These are phyloP conservation scores for Hibiscus trionum DNA, from an alignment of 345 rosid genomes.

Conservation along the genomic window DNA sequence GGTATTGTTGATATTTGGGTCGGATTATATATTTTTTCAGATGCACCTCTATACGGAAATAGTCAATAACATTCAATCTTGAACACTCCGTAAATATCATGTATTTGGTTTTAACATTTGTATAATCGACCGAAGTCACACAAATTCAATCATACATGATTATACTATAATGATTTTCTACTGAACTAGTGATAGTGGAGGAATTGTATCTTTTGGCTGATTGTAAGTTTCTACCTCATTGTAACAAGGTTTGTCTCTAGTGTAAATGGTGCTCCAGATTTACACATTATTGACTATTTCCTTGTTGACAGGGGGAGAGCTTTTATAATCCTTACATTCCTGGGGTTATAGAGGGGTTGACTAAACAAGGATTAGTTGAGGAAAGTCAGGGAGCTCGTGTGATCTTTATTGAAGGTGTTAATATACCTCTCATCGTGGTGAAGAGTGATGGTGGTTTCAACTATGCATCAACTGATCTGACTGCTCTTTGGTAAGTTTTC, in stretches of 20 bases:
- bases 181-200: background rate
- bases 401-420: constrained; percentile 60
- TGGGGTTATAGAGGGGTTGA: constrained; percentile 44
- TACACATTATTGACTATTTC: background rate
- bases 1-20: background rate
- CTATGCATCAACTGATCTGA: constrained; percentile 88
- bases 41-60: background rate
- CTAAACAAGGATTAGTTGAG: constrained; percentile 56
- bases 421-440: constrained; percentile 87
- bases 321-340: constrained; percentile 83
- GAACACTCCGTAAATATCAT: background rate
- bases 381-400: constrained; percentile 96
- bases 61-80: background rate
- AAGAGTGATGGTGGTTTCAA: constrained; percentile 97
- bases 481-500: constrained; percentile 80
- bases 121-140: background rate
- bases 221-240: background rate
- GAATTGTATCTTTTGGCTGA: background rate
- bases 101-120: background rate
- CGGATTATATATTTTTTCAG: background rate
- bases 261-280: background rate
- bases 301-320: constrained; percentile 80
- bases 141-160: background rate
- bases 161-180: background rate
- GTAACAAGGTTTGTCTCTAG: background rate